Base-by-base conservation (phyloP, 805 yeast species). In the Hanseniaspora clermontiae region DNA sequence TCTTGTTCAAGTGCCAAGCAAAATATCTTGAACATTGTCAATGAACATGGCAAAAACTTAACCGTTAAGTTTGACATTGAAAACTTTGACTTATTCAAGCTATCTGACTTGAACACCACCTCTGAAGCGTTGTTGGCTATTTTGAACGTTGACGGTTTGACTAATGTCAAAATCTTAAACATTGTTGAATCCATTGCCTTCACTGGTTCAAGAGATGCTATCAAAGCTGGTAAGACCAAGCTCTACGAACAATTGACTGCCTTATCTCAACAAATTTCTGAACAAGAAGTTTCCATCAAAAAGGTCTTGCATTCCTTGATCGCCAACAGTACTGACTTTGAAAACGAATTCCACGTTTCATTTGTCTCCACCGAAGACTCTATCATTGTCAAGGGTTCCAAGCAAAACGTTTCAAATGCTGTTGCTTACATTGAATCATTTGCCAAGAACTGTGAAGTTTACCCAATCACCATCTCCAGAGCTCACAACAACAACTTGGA, bases 401-500 rank as follows among this genome's bases (percentile, higher is more conserved):
- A 75, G n/a, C 61, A 69, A 15, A 75, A 79, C 55, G 77, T 90
- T 51, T 63, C 74, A 12, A 70, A 72, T 17, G 97, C 97, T 19
- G 73, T 83, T 59, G 74, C 73, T 32, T 72, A 70, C 58, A 87
- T 91, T 15, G 78, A 82, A 67, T 66, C 74, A 50, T 73, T 80
- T 43, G 78, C 93, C 37, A 73, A 81, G 49, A 75, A 78, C 56
- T 80, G 76, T 65, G 72, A 76, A 57, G 79, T 83, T 43, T 88
- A 82, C 61, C 71, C 80, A 38, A 75, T 93, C 65, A 95, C 89
- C 64, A 82, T 93, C 68, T 81, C 95, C 11, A 83, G 79, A 69
- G 95, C 97, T 34, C 97, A 93, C 68, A 86, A 88, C 64, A 87
- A 85, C 61, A 80, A 87, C 65, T 65, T 79, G 54, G 67, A 72